Conservation (phyloP, 495 filamentous ascomycete species). For the Neurospora sp. region DNA sequence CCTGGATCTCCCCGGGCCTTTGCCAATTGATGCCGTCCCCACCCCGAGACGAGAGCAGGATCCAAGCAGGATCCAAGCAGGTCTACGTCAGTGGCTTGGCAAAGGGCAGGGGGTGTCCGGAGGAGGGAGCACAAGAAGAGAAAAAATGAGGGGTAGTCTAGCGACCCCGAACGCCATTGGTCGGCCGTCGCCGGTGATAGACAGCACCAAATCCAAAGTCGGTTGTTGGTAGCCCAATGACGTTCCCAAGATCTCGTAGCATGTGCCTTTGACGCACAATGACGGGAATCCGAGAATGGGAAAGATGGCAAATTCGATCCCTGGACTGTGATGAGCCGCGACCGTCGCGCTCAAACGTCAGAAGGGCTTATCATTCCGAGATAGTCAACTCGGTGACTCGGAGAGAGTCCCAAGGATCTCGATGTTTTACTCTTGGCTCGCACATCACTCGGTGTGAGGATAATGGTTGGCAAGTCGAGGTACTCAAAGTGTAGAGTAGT, state of each 20-base stretch:
- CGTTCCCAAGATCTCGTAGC: background rate
- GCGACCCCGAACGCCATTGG: background rate
- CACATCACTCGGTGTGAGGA: background rate
- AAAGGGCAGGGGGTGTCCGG: background rate
- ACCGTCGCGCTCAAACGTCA: background rate
- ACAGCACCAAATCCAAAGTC: background rate
- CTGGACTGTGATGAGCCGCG: background rate
- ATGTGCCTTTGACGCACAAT: background rate
- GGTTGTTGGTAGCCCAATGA: background rate
- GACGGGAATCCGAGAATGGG: background rate
- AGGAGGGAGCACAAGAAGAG: background rate
- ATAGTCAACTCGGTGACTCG: background rate
- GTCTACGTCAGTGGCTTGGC: conserved; percentile 17
- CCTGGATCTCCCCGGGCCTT: background rate
- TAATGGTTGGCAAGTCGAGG: background rate
- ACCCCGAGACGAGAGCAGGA: conserved; percentile 1
- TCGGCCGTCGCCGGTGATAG: background rate
- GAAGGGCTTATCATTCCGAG: background rate
- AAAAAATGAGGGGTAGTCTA: background rate
- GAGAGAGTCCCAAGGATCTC: background rate
- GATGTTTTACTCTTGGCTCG: background rate
- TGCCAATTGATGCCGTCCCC: background rate
- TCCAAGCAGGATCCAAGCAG: conserved; percentile 7
- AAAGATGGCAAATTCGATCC: background rate
- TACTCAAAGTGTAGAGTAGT: background rate